Evolutionary conservation across 192 early-diverging fungal genomes (phyloP).

Genomic region (Coemansia sp.): DNA sequence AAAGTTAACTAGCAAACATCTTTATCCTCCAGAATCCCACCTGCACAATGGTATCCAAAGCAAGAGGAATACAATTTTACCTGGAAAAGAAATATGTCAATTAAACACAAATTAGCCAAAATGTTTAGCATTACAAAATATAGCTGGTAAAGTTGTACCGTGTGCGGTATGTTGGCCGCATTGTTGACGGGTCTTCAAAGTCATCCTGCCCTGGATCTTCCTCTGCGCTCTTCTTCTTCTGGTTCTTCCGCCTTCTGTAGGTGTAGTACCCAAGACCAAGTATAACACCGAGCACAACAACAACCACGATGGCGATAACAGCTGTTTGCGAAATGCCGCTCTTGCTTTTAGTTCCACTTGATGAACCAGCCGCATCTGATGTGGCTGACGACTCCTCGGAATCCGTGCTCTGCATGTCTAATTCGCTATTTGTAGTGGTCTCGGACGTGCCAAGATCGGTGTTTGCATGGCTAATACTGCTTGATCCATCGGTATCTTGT

Average conservation of each 20-base stretch:
- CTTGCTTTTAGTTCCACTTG: not conserved
- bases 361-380: not conserved
- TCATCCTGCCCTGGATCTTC: not conserved
- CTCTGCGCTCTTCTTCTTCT: not conserved
- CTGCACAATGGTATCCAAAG: no score
- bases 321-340: slow-evolving; percentile 4
- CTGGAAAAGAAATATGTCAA: no score
- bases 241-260: slow-evolving; percentile 6
- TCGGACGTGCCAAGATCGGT: not conserved
- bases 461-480: not conserved
- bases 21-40: no score
- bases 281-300: not conserved
- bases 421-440: not conserved
- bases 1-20: no score
- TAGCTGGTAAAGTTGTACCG: slow-evolving; percentile 2
- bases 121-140: not conserved
- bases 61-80: no score
- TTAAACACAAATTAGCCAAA: no score
- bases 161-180: not conserved
- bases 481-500: not conserved
- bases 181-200: not conserved
- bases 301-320: not conserved
- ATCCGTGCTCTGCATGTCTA: not conserved
- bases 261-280: slow-evolving; percentile 12
- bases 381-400: not conserved